Conservation (phyloP, 2,329 filamentous ascomycete species). For the Gaeumannomyces tritici region DNA sequence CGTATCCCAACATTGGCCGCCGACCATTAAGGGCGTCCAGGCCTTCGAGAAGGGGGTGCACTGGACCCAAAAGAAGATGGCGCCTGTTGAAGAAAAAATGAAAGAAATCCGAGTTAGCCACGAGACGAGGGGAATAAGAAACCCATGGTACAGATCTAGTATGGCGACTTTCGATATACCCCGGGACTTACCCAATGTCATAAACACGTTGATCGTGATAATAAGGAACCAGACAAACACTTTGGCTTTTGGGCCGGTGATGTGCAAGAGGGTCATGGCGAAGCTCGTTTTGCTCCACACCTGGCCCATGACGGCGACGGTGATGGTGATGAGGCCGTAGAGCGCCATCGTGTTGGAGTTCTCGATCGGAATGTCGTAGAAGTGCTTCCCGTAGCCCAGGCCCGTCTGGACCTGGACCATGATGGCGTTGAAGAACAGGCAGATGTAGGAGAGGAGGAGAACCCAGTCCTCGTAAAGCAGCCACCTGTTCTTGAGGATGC, state of each 20-base stretch:
- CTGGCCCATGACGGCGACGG: constrained; percentile 19
- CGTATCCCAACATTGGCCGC: constrained; percentile 14
- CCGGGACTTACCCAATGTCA: neutral
- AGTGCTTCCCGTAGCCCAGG: constrained; percentile 10
- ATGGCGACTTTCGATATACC: too few relatives aligned
- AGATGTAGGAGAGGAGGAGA: neutral
- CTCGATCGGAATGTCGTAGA: constrained; percentile 7
- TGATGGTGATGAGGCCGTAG: constrained; percentile 9
- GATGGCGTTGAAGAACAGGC: neutral
- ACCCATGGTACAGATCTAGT: too few relatives aligned
- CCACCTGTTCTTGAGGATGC: constrained; percentile 2
- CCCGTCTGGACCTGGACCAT: constrained; percentile 4
- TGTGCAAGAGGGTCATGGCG: constrained; percentile 23
- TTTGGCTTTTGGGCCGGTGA: constrained; percentile 17
- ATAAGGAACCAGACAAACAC: constrained; percentile 9
- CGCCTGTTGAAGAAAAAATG: constrained; percentile 1
- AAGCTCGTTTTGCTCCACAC: constrained; percentile 27
- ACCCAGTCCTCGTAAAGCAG: neutral
- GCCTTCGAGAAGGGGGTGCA: constrained; percentile 15
- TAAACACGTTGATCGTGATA: neutral
- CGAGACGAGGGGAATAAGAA: too few relatives aligned
- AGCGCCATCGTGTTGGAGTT: constrained; percentile 7
- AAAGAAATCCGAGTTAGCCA: neutral
- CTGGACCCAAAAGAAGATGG: constrained; percentile 15
- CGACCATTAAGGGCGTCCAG: constrained; percentile 11